phyloP scores from a whole-genome alignment of 2,329 filamentous ascomycete species.

The Verticillium zaregamsianum region DNA sequence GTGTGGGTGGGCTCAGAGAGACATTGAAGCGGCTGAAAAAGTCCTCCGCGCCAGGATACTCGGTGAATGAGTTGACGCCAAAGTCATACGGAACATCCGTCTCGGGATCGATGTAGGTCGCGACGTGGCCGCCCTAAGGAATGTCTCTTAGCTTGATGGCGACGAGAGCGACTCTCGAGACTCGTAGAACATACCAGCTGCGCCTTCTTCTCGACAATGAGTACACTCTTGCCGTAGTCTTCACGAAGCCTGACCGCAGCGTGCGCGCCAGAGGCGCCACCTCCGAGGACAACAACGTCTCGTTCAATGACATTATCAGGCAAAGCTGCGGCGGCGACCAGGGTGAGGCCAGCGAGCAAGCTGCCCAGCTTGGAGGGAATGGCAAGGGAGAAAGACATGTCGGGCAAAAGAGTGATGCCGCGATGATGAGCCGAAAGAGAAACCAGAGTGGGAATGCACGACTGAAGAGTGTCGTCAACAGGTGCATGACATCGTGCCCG shows the following conservation, averaged over 20 bases:
- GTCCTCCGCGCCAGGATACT: slow-evolving; percentile 30
- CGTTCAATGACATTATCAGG: slow-evolving; percentile 12
- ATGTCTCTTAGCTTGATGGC: slow-evolving; percentile 8
- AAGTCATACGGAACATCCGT: slow-evolving; percentile 27
- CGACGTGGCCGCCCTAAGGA: slow-evolving; percentile 41
- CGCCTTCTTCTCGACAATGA: slow-evolving; percentile 29
- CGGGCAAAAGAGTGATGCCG: neutral
- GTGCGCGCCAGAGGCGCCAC: slow-evolving; percentile 30
- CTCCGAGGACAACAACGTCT: slow-evolving; percentile 31
- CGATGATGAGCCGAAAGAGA: neutral
- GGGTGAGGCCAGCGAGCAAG: neutral
- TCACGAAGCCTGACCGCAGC: slow-evolving; percentile 30
- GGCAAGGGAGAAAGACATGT: neutral
- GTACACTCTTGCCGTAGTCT: slow-evolving; percentile 26
- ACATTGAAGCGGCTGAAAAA: slow-evolving; percentile 43
- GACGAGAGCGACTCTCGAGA: neutral
- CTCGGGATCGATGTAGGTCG: slow-evolving; percentile 41
- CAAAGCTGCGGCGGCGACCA: neutral
- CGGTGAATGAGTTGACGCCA: slow-evolving; percentile 31
- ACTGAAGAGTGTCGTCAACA: neutral
- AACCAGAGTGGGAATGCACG: neutral
- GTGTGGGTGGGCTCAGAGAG: slow-evolving; percentile 16
- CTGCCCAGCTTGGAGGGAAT: neutral
- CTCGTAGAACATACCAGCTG: slow-evolving; percentile 20
- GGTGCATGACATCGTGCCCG: neutral